Conservation (phyloP, 2,329 filamentous ascomycete genomes). For the Tympanopsis confertula region DNA sequence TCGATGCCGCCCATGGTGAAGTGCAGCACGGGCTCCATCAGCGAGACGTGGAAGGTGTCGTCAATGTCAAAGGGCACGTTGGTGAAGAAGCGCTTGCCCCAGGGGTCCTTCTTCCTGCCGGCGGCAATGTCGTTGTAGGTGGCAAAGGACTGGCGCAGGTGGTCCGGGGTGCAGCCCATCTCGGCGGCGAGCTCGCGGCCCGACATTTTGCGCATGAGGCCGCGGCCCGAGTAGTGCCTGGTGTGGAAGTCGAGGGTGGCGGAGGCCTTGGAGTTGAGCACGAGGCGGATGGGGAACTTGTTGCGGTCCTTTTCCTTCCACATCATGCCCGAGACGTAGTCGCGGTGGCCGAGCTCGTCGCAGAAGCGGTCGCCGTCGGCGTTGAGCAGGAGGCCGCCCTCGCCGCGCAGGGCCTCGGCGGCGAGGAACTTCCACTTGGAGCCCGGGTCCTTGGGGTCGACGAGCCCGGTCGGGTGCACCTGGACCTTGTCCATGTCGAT, state of each 20-base stretch:
- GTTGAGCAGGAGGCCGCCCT: conserved; percentile 45
- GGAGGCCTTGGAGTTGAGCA: conserved; percentile 47
- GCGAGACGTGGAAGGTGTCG: conserved; percentile 42
- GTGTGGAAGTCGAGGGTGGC: conserved; percentile 40
- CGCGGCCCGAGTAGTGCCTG: conserved; percentile 53
- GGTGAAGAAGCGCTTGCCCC: conserved; percentile 98
- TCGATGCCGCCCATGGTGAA: conserved; percentile 57
- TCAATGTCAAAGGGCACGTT: conserved; percentile 79
- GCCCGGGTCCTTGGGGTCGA: conserved; percentile 34
- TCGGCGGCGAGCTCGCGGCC: conserved; percentile 61
- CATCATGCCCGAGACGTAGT: conserved; percentile 78
- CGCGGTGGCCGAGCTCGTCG: conserved; percentile 50
- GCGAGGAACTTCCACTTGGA: conserved; percentile 48
- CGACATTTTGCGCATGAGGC: conserved; percentile 42
- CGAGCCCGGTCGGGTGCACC: conserved; percentile 53
- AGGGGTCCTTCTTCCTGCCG: conserved; percentile 23
- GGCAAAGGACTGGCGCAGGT: conserved; percentile 28
- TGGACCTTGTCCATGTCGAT: conserved; percentile 86
- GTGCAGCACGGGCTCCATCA: conserved; percentile 50
- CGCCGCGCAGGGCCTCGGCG: conserved; percentile 49
- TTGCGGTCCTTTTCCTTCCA: conserved; percentile 34
- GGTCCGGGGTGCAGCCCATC: conserved; percentile 68
- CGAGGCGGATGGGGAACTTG: conserved; percentile 46
- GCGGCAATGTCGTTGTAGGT: conserved; percentile 33
- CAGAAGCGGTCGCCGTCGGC: conserved; percentile 38